A percentile compares a stretch with the other conserved stretches of the same genome.
Conservation (phyloP, 2,329 filamentous ascomycete genomes). For the Dactylellina parvicollis region DNA sequence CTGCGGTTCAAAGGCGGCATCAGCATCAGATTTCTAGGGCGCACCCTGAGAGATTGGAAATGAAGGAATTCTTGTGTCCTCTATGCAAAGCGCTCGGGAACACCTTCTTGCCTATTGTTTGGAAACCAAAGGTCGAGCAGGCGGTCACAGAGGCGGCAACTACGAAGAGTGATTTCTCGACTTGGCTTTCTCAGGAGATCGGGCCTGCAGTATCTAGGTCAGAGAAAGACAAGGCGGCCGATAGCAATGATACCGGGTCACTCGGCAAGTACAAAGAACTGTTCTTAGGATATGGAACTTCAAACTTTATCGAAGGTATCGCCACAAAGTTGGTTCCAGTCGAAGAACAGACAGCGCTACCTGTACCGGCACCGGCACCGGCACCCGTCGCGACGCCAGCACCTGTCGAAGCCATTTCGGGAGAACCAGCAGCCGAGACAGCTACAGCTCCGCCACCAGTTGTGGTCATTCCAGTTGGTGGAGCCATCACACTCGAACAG, state of each 20-base stretch:
- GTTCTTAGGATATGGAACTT: constrained; percentile 66
- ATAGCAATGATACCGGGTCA: constrained; percentile 58
- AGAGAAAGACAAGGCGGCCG: constrained; percentile 63
- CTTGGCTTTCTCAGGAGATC: constrained; percentile 74
- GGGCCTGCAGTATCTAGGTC: constrained; percentile 64
- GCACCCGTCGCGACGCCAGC: no score
- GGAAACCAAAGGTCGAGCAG: constrained; percentile 85
- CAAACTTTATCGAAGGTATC: constrained; percentile 66
- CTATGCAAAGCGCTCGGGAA: constrained; percentile 97
- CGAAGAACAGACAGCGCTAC: constrained; percentile 8
- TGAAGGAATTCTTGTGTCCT: constrained; percentile 92
- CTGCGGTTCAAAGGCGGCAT: constrained; percentile 84
- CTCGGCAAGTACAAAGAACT: constrained; percentile 63
- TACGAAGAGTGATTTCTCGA: constrained; percentile 70
- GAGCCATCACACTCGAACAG: constrained; percentile 41
- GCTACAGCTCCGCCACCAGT: constrained; percentile 61
- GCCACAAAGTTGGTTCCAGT: constrained; percentile 61
- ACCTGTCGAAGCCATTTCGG: neutral
- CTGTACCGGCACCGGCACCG: no score
- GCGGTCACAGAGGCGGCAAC: constrained; percentile 78
- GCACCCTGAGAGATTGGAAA: constrained; percentile 80
- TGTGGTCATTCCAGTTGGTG: constrained; percentile 55
- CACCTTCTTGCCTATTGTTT: constrained; percentile 90
- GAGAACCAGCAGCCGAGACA: constrained; percentile 59
- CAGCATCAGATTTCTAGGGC: constrained; percentile 91